Conservation (phyloP, 495 filamentous ascomycete species). For the Trichoderma reesei region DNA sequence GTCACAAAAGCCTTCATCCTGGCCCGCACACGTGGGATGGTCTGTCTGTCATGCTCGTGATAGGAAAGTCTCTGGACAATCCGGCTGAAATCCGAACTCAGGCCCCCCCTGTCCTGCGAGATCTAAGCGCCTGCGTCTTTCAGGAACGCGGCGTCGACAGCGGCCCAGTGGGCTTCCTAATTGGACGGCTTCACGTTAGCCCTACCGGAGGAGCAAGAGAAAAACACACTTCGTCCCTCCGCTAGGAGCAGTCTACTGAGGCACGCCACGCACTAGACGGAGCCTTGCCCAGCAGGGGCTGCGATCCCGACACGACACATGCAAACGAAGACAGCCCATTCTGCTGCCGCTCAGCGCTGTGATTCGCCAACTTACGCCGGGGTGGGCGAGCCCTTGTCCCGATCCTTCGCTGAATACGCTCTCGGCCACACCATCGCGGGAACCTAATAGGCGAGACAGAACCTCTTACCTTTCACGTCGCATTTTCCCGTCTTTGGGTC, state of each 20-base stretch:
- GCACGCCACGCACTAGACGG: neutral
- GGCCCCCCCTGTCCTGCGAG: neutral
- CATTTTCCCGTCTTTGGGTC: neutral
- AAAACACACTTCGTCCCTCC: neutral
- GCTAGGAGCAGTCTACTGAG: neutral
- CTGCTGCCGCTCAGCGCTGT: neutral
- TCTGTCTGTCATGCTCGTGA: neutral
- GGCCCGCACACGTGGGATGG: neutral
- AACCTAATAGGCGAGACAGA: neutral
- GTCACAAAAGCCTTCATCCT: no score
- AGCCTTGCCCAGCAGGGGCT: neutral
- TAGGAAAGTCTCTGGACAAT: neutral
- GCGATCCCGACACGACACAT: neutral
- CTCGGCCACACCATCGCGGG: neutral
- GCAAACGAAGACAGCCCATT: neutral
- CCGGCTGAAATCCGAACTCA: neutral
- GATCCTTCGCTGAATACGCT: constrained; percentile 3
- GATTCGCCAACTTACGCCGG: neutral
- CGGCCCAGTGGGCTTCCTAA: neutral
- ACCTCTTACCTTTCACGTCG: neutral
- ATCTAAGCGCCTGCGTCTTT: constrained; percentile 7
- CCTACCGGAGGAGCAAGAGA: no score
- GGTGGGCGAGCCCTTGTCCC: neutral
- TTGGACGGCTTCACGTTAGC: neutral
- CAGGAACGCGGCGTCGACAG: neutral